Evolutionary conservation across 306 rosid genomes (phyloP).

Genomic region (Glycyrrhiza uralensis): DNA sequence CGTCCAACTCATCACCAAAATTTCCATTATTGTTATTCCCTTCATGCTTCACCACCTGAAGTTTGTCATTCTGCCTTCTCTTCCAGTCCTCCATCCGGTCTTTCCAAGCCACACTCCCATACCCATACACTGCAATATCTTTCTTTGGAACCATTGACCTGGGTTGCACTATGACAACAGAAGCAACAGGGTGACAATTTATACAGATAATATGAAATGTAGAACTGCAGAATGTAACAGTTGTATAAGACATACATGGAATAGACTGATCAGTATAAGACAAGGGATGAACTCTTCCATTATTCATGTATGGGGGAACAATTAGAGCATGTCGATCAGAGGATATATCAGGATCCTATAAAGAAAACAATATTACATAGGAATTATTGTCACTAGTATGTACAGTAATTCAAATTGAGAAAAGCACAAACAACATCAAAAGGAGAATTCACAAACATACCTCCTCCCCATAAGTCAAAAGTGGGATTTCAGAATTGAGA

Average conservation of each 20-base stretch:
- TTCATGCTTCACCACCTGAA: conserved; percentile 61
- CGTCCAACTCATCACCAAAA: conserved; percentile 47
- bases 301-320: conserved; percentile 55
- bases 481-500: conserved; percentile 57
- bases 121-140: conserved; percentile 75
- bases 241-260: conserved; percentile 38
- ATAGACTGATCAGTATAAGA: conserved; percentile 45
- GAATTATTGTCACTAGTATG: background rate
- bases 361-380: conserved; percentile 2
- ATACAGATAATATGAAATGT: background rate
- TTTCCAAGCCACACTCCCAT: conserved; percentile 84
- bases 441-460: conserved; percentile 32
- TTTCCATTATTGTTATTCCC: conserved; percentile 41
- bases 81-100: conserved; percentile 84
- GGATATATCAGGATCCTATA: conserved; percentile 56
- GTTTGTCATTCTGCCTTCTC: conserved; percentile 63
- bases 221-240: background rate
- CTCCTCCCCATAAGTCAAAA: conserved; percentile 73
- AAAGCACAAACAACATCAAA: background rate
- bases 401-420: background rate
- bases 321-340: conserved; percentile 62
- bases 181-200: conserved; percentile 15
- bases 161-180: conserved; percentile 47
- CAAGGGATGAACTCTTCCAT: conserved; percentile 51
- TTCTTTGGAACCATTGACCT: conserved; percentile 75